Evolutionary conservation across 441 rosid genomes (phyloP).

Genomic region (Breynia disticha): DNA sequence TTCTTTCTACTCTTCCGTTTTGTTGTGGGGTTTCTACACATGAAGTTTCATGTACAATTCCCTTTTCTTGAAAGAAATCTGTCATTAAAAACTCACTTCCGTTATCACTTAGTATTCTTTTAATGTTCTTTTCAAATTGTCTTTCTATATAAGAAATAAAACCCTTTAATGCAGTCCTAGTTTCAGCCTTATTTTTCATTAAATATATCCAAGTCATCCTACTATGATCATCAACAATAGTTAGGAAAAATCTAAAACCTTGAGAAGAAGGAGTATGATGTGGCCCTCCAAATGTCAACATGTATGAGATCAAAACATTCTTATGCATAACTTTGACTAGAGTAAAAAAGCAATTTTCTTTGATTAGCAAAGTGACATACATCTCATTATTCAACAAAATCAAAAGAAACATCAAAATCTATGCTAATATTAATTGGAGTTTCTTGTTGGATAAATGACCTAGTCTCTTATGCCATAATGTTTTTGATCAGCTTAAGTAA

Average conservation of each 20-base stretch:
- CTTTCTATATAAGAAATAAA: background rate
- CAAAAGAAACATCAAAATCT: background rate
- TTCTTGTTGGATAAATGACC: background rate
- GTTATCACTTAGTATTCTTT: background rate
- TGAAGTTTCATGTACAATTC: no score
- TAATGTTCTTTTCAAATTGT: background rate
- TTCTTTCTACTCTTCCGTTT: no score
- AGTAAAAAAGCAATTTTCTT: background rate
- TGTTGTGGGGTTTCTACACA: no score
- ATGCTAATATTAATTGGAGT: background rate
- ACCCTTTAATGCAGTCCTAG: background rate
- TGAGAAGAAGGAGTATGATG: background rate
- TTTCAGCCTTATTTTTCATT: background rate
- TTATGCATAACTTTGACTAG: background rate
- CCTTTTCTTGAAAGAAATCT: no score
- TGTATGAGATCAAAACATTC: background rate
- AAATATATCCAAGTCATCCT: background rate
- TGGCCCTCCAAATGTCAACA: conserved; percentile 3
- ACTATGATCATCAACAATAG: conserved; percentile 1
- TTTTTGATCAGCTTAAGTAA: no score
- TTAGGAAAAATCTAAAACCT: background rate
- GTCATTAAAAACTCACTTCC: background rate
- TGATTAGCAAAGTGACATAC: background rate
- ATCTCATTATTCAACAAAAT: background rate
- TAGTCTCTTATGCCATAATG: background rate